Percentiles rank a stretch among this genome's conserved stretches.
phyloP scores from a whole-genome alignment of 768 basidiomycete species.

The Termitomyces sp. region DNA sequence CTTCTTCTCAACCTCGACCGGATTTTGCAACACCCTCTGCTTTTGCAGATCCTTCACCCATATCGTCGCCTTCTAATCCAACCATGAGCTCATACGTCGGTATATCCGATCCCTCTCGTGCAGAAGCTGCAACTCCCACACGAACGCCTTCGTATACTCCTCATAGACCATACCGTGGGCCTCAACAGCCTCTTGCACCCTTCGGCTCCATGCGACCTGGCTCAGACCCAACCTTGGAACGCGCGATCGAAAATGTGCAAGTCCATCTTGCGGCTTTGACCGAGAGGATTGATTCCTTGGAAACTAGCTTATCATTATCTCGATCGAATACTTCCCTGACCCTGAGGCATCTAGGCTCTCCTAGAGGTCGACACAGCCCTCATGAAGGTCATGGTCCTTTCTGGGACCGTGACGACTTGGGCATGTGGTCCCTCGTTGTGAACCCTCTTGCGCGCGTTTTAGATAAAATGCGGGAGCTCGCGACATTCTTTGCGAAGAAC shows the following conservation, averaged over 20 bases:
- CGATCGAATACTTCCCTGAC: conserved; percentile 35
- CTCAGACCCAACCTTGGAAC: conserved; percentile 57
- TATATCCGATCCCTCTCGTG: conserved; percentile 34
- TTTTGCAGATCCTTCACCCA: conserved; percentile 46
- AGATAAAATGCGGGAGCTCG: conserved; percentile 41
- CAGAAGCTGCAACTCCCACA: conserved; percentile 31
- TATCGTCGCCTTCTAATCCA: conserved; percentile 35
- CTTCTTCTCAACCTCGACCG: conserved; percentile 68
- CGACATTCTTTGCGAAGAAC: conserved; percentile 53
- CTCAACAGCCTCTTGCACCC: conserved; percentile 27
- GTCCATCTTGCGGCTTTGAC: conserved; percentile 76
- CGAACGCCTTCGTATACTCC: conserved; percentile 25
- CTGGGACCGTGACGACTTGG: conserved; percentile 79
- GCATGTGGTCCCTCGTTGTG: conserved; percentile 75
- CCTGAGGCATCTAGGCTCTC: conserved; percentile 33
- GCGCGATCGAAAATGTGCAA: conserved; percentile 76
- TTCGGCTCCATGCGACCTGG: conserved; percentile 37
- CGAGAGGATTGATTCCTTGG: conserved; percentile 74
- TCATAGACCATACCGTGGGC: conserved; percentile 29
- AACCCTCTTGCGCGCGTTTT: conserved; percentile 56
- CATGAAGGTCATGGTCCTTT: conserved; percentile 28
- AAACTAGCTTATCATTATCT: conserved; percentile 36
- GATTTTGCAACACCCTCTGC: conserved; percentile 70
- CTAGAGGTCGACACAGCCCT: conserved; percentile 40
- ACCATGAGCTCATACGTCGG: conserved; percentile 31